phyloP scores from a whole-genome alignment of 345 rosid species.

The Eucalyptus coolabah region DNA sequence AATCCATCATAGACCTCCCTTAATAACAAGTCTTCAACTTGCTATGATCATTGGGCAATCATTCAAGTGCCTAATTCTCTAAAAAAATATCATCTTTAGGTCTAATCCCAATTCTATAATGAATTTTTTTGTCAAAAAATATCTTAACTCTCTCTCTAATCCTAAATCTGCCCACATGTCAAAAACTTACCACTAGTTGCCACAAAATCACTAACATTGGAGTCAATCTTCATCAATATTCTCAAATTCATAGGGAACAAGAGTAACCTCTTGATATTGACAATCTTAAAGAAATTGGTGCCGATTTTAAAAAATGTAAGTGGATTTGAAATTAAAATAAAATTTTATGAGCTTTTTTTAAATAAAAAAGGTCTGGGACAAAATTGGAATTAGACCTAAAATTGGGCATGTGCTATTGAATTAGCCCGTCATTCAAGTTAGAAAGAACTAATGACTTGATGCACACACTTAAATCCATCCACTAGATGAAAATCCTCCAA shows the following conservation, averaged over 20 bases:
- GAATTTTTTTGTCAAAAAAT: too few species aligned
- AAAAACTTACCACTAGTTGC: not conserved
- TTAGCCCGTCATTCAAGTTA: not conserved
- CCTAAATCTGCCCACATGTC: not conserved
- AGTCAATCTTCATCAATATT: not conserved
- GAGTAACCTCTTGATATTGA: not conserved
- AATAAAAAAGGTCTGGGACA: fast-evolving
- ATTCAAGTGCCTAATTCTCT: not conserved
- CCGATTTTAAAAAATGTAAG: fast-evolving
- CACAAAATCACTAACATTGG: not conserved
- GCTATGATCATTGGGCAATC: not conserved
- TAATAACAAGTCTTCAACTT: not conserved
- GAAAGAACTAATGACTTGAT: not conserved
- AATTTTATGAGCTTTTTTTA: fast-evolving
- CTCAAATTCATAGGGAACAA: not conserved
- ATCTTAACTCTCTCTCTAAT: not conserved
- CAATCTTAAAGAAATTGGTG: not conserved
- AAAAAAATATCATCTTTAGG: not conserved
- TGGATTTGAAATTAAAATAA: too few species aligned
- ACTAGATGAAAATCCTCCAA: fast-evolving
- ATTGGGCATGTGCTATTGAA: too few species aligned
- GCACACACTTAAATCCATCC: fast-evolving
- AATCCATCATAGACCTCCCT: not conserved
- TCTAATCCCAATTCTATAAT: not conserved
- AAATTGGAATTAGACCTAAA: too few species aligned